Evolutionary conservation across 805 yeast species (phyloP), one percentile per base, ranked within the genome.

Genomic region (Candida schatavii): DNA sequence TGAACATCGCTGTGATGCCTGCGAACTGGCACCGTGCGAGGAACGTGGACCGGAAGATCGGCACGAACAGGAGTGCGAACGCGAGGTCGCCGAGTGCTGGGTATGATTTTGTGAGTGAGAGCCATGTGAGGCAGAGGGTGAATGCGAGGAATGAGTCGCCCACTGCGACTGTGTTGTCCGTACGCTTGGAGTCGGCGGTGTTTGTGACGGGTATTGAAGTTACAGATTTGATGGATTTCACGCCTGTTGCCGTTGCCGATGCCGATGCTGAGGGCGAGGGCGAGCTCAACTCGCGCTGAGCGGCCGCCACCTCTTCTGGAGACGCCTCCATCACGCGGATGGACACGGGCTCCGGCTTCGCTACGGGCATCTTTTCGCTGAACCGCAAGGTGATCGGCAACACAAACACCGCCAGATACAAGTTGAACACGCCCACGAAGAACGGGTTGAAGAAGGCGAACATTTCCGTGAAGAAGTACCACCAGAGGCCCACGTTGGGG

Each of bases 401-500:
- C 3, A 83, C 71, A 58, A 86, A 85, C 2, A 83, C 66, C 15
- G 80, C 68, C 13, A 81, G 63, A 62, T 82, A 88, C 35, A 90
- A 55, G 54, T 89, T 90, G 78, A 90, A 93, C 17, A 89, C 83
- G 9, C 88, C 81, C 30, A 83, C 66, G 70, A 86, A 93, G 55
- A 93, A 89, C 17, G 87, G 81, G 22, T 83, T 75, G 72, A 91
- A 93, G 57, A 81, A 85, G 42, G 85, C 93, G 64, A 93, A 93
- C 80, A 93, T 86, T 62, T 93, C 99, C 32, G 91, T 85, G 70
- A 93, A 93, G 54, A 90, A 81, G 67, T 93, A 93, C 99, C 99
- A 93, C 99, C 99, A 93, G 17, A 93, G 69, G 0, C 99, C 99
- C 49, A 93, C 61, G 62, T 93, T 93, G 21, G 99, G 99, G 4